Evolutionary conservation across 805 yeast genomes (phyloP).

Genomic region (Teunomyces aglyptinius): DNA sequence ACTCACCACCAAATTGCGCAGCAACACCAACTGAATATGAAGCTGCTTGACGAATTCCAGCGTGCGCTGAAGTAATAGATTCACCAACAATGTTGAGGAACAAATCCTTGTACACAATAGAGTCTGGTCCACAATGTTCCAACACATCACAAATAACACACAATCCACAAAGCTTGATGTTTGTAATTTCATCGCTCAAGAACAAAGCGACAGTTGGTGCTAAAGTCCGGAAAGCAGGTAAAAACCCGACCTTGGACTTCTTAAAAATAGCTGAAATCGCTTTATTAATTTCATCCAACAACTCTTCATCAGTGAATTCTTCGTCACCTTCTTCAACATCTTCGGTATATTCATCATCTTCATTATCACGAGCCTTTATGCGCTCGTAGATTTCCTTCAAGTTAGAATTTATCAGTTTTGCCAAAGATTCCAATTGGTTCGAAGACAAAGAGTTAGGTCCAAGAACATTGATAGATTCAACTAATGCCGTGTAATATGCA

Average conservation of each 20-base stretch:
- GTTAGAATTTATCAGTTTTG: conserved; percentile 58
- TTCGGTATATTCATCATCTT: conserved; percentile 84
- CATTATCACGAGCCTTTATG: conserved; percentile 67
- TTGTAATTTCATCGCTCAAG: conserved; percentile 64
- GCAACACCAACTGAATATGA: conserved; percentile 81
- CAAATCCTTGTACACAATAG: conserved; percentile 60
- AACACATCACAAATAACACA: conserved; percentile 78
- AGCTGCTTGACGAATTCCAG: conserved; percentile 83
- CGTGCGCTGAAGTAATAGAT: conserved; percentile 60
- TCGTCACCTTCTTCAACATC: conserved; percentile 83
- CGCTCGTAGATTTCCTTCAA: conserved; percentile 69
- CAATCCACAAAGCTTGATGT: conserved; percentile 72
- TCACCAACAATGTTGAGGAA: conserved; percentile 66
- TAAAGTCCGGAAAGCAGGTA: conserved; percentile 62
- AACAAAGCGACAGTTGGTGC: conserved; percentile 62
- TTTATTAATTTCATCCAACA: conserved; percentile 81
- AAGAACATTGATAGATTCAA: conserved; percentile 62
- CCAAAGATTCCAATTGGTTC: conserved; percentile 54
- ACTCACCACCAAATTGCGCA: conserved; percentile 73
- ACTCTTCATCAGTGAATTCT: conserved; percentile 85
- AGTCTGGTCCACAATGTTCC: conserved; percentile 72
- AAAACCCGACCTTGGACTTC: conserved; percentile 53
- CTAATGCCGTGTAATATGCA: conserved; percentile 71
- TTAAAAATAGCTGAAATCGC: conserved; percentile 70
- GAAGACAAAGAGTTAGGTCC: conserved; percentile 61